These are phyloP conservation scores for Cladophialophora psammophila DNA, from an alignment of 2,329 filamentous ascomycete species.

Conservation along the genomic window DNA sequence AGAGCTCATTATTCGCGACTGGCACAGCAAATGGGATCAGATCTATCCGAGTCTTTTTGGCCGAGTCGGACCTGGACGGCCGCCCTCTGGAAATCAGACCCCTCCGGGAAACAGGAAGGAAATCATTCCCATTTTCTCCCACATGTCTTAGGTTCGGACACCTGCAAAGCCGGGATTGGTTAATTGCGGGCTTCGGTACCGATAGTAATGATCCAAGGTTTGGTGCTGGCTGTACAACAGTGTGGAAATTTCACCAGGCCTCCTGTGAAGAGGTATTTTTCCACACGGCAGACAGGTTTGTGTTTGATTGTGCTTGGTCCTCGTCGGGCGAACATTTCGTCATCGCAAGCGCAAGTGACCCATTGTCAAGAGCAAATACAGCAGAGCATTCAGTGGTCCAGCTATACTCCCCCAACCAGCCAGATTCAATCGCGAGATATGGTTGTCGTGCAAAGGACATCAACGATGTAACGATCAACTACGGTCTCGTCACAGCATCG, in stretches of 20 bases:
- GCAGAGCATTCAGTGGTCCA: constrained; percentile 58
- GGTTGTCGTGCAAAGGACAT: constrained; percentile 68
- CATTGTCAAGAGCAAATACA: constrained; percentile 39
- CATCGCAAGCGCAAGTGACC: constrained; percentile 54
- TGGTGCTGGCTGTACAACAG: constrained; percentile 59
- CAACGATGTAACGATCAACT: constrained; percentile 64
- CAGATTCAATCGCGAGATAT: constrained; percentile 53
- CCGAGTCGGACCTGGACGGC: constrained; percentile 36
- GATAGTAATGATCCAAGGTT: constrained; percentile 45
- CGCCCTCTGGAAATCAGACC: constrained; percentile 20
- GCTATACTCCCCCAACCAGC: constrained; percentile 56
- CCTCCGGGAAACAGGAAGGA: constrained; percentile 44
- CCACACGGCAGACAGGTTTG: constrained; percentile 58
- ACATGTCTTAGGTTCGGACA: constrained; percentile 58
- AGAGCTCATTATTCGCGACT: constrained; percentile 55
- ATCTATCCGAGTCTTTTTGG: constrained; percentile 46
- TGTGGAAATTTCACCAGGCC: constrained; percentile 60
- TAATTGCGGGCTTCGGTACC: constrained; percentile 63
- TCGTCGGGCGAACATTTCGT: constrained; percentile 59
- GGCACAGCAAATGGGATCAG: constrained; percentile 49
- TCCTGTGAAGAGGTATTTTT: constrained; percentile 49
- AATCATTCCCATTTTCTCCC: constrained; percentile 46
- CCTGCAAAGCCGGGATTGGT: constrained; percentile 48
- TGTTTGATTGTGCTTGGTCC: constrained; percentile 68
- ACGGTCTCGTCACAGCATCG: constrained; percentile 63